Evolutionary conservation across 2,329 filamentous ascomycete species (phyloP).

Genomic region (Aspergillus sp.): DNA sequence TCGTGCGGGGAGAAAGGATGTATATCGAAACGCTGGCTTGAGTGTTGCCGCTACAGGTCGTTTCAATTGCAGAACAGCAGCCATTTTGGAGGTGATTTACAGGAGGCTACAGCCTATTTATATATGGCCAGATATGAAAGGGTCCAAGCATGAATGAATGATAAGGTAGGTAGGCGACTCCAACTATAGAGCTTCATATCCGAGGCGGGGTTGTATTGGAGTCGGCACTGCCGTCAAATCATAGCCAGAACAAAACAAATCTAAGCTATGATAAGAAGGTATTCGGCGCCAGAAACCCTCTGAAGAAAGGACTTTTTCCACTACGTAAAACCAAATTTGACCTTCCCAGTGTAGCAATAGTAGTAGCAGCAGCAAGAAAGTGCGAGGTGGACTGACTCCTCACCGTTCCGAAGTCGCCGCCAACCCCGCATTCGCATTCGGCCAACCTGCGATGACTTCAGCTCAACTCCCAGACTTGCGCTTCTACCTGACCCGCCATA

Average conservation of each 20-base stretch:
- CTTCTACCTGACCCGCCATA: neutral
- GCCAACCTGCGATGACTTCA: conserved; percentile 11
- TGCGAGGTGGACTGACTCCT: neutral
- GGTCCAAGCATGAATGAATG: conserved; percentile 1
- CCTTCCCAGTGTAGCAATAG: neutral
- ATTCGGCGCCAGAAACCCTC: neutral
- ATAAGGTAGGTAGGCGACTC: conserved; percentile 15
- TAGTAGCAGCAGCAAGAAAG: neutral
- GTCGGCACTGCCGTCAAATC: conserved; percentile 19
- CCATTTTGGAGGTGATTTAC: conserved; percentile 8
- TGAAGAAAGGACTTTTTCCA: neutral
- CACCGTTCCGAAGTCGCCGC: conserved; percentile 31
- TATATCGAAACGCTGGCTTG: conserved; percentile 3
- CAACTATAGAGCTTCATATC: neutral
- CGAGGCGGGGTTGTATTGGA: conserved; percentile 9
- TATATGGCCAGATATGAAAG: conserved; percentile 1
- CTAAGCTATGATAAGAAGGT: conserved; percentile 2
- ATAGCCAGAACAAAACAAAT: conserved; percentile 4
- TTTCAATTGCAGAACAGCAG: neutral
- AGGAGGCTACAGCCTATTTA: conserved; percentile 1
- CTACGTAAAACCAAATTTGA: neutral
- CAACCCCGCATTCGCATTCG: conserved; percentile 18
- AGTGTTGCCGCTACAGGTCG: neutral
- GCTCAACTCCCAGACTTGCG: neutral
- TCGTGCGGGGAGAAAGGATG: neutral